Evolutionary conservation across 257 asterid species (phyloP).

Genomic region (Pogostemon cablin): DNA sequence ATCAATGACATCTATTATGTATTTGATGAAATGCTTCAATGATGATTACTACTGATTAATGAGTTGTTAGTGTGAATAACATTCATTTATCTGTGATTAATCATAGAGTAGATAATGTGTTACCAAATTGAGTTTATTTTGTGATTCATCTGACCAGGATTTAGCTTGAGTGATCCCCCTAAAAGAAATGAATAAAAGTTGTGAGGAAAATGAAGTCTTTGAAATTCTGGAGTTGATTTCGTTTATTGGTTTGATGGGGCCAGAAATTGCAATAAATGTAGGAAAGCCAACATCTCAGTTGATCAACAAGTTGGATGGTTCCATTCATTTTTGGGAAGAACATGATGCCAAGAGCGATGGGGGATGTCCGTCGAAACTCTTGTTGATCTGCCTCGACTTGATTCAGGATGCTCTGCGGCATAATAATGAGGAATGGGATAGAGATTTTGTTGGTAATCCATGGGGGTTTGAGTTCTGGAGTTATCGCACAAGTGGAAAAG

Average conservation of each 20-base stretch:
- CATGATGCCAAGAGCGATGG: conserved; percentile 29
- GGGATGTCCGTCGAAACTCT: conserved; percentile 70
- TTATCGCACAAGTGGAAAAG: conserved; percentile 51
- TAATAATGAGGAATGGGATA: conserved; percentile 42
- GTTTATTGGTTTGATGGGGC: conserved; percentile 35
- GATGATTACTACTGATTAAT: conserved; percentile 25
- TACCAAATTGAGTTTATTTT: conserved; percentile 13
- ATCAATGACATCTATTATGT: background rate
- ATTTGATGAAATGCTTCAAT: background rate
- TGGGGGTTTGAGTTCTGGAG: conserved; percentile 90
- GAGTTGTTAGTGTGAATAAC: background rate
- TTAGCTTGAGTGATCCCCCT: conserved; percentile 48
- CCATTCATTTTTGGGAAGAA: conserved; percentile 29
- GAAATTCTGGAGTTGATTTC: conserved; percentile 27
- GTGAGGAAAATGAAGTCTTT: background rate
- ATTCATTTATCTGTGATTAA: conserved; percentile 8
- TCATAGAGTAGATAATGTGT: conserved; percentile 4
- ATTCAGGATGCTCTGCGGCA: conserved; percentile 51
- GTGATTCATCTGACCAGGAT: conserved; percentile 27
- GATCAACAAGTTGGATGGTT: conserved; percentile 30
- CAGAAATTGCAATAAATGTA: conserved; percentile 38
- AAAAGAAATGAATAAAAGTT: conserved; percentile 37
- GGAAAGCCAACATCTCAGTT: conserved; percentile 38
- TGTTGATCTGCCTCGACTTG: conserved; percentile 55
- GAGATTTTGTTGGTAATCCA: conserved; percentile 51